Conservation (phyloP, 805 yeast species). For the Ogataea siamensis region DNA sequence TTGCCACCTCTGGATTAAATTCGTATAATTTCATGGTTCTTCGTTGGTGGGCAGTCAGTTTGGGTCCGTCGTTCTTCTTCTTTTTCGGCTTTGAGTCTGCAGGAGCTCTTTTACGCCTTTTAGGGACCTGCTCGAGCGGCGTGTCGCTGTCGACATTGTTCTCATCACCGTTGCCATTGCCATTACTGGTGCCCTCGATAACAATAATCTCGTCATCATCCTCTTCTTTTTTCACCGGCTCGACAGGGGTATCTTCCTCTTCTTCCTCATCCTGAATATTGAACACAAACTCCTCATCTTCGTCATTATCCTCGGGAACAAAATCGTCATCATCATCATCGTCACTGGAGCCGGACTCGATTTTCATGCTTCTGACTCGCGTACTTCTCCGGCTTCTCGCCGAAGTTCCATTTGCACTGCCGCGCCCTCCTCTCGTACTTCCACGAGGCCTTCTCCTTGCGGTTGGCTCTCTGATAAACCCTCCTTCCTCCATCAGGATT, state of each 20-base stretch:
- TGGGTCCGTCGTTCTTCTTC: constrained; percentile 34
- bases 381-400: constrained; percentile 15
- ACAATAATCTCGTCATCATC: constrained; percentile 24
- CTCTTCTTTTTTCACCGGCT: constrained; percentile 21
- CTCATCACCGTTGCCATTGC: constrained; percentile 15
- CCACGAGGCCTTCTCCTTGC: background rate
- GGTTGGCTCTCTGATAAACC: constrained; percentile 36
- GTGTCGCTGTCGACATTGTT: constrained; percentile 21
- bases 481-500: constrained; percentile 34
- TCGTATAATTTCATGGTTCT: constrained; percentile 66
- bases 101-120: constrained; percentile 23
- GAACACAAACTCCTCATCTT: constrained; percentile 33
- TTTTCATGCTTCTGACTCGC: constrained; percentile 8
- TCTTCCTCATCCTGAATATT: constrained; percentile 11
- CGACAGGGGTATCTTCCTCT: constrained; percentile 23
- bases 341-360: constrained; percentile 6
- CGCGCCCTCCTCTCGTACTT: constrained; percentile 30
- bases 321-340: constrained; percentile 15
- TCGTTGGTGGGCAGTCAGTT: constrained; percentile 64
- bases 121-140: constrained; percentile 16
- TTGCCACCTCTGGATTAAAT: constrained; percentile 74
- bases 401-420: constrained; percentile 18
- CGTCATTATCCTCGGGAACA: constrained; percentile 18
- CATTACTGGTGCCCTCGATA: constrained; percentile 23
- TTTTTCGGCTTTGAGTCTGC: constrained; percentile 18